Evolutionary conservation across 495 filamentous ascomycete genomes (phyloP).

Genomic region (Filosporella fistucella): DNA sequence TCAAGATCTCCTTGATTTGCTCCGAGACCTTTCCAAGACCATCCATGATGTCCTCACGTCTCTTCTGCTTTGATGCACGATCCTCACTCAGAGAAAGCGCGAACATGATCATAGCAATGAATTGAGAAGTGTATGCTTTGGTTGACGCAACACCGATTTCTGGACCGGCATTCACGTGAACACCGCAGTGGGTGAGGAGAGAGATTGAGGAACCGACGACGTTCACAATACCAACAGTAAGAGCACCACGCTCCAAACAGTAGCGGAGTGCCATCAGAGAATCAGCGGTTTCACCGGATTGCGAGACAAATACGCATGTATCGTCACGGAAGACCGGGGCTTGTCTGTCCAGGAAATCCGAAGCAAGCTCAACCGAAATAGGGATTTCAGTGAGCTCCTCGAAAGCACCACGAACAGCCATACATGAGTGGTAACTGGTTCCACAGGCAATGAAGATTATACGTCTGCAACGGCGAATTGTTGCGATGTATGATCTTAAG

Average conservation of each 20-base stretch:
- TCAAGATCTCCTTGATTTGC: slow-evolving; percentile 87
- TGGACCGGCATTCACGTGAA: slow-evolving; percentile 97
- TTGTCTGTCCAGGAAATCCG: slow-evolving; percentile 95
- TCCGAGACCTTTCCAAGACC: slow-evolving; percentile 79
- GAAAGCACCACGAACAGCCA: slow-evolving; percentile 96
- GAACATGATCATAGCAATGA: slow-evolving; percentile 99
- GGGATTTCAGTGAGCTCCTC: slow-evolving; percentile 98
- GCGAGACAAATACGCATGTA: slow-evolving; percentile 97
- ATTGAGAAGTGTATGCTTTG: slow-evolving; percentile 98
- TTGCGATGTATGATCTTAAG: slow-evolving; percentile 89
- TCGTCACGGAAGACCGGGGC: slow-evolving; percentile 99
- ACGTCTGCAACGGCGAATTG: slow-evolving; percentile 90
- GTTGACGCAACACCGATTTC: slow-evolving; percentile 99
- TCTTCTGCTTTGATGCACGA: slow-evolving; percentile 86
- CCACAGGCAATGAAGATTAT: slow-evolving; percentile 99
- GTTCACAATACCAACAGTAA: slow-evolving; percentile 98
- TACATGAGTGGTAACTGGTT: slow-evolving; percentile 97
- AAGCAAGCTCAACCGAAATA: slow-evolving; percentile 93
- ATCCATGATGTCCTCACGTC: slow-evolving; percentile 95
- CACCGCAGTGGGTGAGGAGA: slow-evolving; percentile 96
- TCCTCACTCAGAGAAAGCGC: slow-evolving; percentile 94
- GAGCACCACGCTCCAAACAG: slow-evolving; percentile 92
- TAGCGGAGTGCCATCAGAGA: slow-evolving; percentile 95
- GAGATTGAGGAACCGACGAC: slow-evolving; percentile 98
- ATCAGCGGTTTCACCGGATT: slow-evolving; percentile 98